Conservation (phyloP, 2,329 filamentous ascomycete species). For the Magnaporthales sp. region DNA sequence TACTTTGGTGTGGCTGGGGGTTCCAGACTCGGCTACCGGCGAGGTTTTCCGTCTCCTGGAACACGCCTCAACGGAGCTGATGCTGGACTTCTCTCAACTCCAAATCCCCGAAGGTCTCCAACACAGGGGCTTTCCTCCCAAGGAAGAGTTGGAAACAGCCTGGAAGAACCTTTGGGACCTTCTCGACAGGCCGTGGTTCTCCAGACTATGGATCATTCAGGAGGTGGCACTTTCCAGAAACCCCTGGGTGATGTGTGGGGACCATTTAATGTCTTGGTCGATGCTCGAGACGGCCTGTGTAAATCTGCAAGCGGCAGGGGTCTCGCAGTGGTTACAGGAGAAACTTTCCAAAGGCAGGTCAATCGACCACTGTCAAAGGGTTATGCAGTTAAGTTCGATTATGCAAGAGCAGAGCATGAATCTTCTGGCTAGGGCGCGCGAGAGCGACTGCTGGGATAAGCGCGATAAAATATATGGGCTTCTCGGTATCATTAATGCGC, state of each 20-base stretch:
- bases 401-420: neutral
- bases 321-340: neutral
- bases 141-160: neutral
- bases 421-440: neutral
- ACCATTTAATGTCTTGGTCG: neutral
- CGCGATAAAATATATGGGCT: neutral
- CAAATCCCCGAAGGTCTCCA: neutral
- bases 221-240: neutral
- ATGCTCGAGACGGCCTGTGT: neutral
- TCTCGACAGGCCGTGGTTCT: neutral
- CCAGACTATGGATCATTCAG: neutral
- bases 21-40: neutral
- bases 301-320: neutral
- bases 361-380: neutral
- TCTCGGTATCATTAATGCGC: neutral
- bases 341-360: neutral
- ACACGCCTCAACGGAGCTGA: neutral
- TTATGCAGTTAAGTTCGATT: neutral
- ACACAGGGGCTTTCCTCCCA: neutral
- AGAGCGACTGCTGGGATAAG: neutral
- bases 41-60: neutral
- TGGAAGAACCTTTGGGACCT: neutral
- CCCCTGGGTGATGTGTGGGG: neutral
- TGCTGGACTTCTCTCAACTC: neutral
- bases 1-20: neutral